Conservation (phyloP, 2,329 filamentous ascomycete species). For the Seiridium unicorne region DNA sequence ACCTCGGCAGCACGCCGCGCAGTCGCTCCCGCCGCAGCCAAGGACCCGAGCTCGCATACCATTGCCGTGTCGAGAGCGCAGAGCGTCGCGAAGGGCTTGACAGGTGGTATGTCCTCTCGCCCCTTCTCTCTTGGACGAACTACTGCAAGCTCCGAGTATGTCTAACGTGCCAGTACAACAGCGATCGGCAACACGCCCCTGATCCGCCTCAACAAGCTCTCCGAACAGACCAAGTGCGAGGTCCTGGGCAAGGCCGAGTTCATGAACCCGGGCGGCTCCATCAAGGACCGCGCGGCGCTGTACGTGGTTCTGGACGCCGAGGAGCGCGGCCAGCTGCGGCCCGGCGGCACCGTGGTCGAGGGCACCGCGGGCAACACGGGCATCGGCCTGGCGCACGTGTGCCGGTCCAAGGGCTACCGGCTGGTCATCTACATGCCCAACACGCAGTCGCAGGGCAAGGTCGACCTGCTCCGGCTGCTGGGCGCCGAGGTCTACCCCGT, state of each 20-base stretch:
- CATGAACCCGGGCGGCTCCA: conserved; percentile 93
- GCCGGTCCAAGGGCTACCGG: conserved; percentile 85
- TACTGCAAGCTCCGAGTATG: no score
- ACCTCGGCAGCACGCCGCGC: conserved; percentile 57
- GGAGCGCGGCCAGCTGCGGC: conserved; percentile 74
- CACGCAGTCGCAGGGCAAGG: conserved; percentile 96
- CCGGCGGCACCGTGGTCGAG: conserved; percentile 93
- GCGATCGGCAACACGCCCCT: conserved; percentile 97
- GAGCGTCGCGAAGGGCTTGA: conserved; percentile 73
- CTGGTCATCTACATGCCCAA: conserved; percentile 99
- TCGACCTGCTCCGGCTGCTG: conserved; percentile 85
- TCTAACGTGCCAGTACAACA: conserved; percentile 31
- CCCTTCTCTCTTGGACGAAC: neutral
- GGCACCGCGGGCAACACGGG: conserved; percentile 97
- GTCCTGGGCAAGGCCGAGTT: conserved; percentile 97
- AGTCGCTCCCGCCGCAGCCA: conserved; percentile 33
- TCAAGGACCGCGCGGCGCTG: conserved; percentile 94
- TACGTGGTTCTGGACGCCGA: conserved; percentile 95
- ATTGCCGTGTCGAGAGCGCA: conserved; percentile 77
- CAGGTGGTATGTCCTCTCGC: conserved; percentile 63
- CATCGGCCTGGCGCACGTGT: conserved; percentile 96
- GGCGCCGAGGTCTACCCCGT: conserved; percentile 96
- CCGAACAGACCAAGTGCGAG: conserved; percentile 88
- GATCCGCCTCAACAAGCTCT: conserved; percentile 85
- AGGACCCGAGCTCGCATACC: conserved; percentile 55